phyloP scores from a whole-genome alignment of 257 asterid genomes.

The Capsicum rhomboideum region DNA sequence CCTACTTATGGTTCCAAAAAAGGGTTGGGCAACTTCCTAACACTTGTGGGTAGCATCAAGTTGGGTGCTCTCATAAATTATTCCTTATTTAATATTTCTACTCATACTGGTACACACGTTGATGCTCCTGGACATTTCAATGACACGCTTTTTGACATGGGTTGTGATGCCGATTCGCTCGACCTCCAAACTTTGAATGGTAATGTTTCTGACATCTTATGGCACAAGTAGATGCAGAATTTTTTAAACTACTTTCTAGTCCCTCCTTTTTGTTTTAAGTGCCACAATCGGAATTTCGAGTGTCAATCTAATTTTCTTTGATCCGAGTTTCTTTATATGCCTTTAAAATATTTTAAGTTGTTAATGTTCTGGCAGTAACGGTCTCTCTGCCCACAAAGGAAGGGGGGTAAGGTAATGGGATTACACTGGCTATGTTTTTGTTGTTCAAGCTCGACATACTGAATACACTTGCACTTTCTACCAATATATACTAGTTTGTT shows the following conservation, averaged over 20 bases:
- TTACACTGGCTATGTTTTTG: too few species aligned
- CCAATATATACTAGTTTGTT: not conserved
- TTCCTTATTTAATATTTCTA: not conserved
- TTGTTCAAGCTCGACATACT: not conserved
- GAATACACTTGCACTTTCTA: not conserved
- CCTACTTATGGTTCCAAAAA: not conserved
- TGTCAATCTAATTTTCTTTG: too few species aligned
- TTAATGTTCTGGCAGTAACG: too few species aligned
- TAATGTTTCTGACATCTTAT: not conserved
- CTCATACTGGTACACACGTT: constrained; percentile 1
- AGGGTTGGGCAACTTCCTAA: not conserved
- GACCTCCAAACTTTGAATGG: constrained; percentile 6
- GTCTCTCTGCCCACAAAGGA: too few species aligned
- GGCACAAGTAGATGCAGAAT: not conserved
- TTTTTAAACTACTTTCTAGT: not conserved
- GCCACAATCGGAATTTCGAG: too few species aligned
- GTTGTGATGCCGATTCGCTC: not conserved
- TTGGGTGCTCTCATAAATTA: not conserved
- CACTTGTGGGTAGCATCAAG: not conserved
- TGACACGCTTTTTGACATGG: not conserved
- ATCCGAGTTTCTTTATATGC: too few species aligned
- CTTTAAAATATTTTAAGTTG: too few species aligned
- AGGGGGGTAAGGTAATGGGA: too few species aligned
- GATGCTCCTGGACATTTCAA: constrained; percentile 2
- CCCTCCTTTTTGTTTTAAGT: too few species aligned